Evolutionary conservation across 148 eudicot genomes (phyloP).

Genomic region (Cornus florida): DNA sequence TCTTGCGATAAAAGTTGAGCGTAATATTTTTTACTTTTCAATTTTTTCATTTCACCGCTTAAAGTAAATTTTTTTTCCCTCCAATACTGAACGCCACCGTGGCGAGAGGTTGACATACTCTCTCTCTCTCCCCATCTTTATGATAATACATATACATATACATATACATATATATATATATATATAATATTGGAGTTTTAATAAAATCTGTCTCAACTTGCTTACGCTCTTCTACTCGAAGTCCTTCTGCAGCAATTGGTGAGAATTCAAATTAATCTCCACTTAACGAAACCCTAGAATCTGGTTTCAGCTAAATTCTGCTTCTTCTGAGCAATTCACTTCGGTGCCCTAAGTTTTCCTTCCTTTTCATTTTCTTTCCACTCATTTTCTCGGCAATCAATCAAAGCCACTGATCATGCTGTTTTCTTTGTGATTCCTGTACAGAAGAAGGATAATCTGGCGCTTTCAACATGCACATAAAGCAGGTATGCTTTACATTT

Average conservation of each 20-base stretch:
- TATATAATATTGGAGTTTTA: too few species aligned
- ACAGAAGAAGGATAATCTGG: constrained; percentile 22
- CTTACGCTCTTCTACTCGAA: background rate
- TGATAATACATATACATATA: too few species aligned
- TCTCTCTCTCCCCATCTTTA: too few species aligned
- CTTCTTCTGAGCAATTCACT: background rate
- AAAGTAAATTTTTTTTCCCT: too few species aligned
- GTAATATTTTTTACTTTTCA: too few species aligned
- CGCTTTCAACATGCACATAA: constrained; percentile 56
- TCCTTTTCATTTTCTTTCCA: background rate
- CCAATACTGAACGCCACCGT: too few species aligned
- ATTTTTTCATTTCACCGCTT: too few species aligned
- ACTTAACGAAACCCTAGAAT: background rate
- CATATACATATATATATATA: too few species aligned
- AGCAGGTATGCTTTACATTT: constrained; percentile 38
- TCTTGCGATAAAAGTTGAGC: too few species aligned
- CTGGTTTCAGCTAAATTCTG: background rate
- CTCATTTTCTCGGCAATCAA: background rate
- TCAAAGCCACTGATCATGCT: background rate
- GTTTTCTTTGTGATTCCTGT: constrained; percentile 1
- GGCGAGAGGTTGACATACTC: too few species aligned
- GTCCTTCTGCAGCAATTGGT: background rate
- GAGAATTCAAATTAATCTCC: background rate
- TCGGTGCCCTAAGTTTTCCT: background rate
- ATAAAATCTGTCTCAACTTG: background rate